phyloP scores from a whole-genome alignment of 768 basidiomycete genomes.

The Botryobasidium botryosum region DNA sequence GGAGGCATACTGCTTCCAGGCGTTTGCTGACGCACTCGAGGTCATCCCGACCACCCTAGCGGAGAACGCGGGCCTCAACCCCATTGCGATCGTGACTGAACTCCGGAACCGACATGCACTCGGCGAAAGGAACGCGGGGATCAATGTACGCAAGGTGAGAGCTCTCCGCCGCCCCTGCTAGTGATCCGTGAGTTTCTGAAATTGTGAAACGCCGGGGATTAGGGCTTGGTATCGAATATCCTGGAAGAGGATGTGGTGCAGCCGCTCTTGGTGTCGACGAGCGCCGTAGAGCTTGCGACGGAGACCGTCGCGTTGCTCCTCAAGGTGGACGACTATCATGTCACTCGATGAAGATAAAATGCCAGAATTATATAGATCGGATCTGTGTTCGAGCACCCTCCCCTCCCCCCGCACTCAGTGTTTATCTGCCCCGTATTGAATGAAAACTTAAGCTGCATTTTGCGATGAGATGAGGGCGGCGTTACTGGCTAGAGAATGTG shows the following conservation, averaged over 20 bases:
- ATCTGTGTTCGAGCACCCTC: no score
- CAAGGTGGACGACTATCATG: slow-evolving; percentile 73
- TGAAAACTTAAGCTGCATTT: no score
- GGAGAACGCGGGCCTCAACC: slow-evolving; percentile 96
- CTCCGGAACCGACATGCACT: slow-evolving; percentile 91
- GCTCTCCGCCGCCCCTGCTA: neutral
- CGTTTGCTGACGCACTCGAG: slow-evolving; percentile 93
- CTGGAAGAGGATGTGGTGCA: slow-evolving; percentile 95
- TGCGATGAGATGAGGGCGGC: no score
- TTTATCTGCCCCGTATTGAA: no score
- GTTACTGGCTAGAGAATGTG: no score
- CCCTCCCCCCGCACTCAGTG: no score
- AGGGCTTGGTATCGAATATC: slow-evolving; percentile 96
- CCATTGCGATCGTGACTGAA: slow-evolving; percentile 96
- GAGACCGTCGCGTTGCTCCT: slow-evolving; percentile 94
- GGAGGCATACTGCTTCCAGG: slow-evolving; percentile 98
- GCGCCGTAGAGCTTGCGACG: slow-evolving; percentile 85
- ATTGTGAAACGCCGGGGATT: slow-evolving; percentile 1
- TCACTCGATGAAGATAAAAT: slow-evolving; percentile 14
- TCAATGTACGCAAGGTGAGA: slow-evolving; percentile 90
- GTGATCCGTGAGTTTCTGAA: neutral
- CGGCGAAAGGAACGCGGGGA: slow-evolving; percentile 88
- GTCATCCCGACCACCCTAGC: slow-evolving; percentile 95
- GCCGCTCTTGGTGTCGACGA: slow-evolving; percentile 86
- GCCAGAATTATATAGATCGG: no score